Percentiles rank a stretch among this genome's conserved stretches.
These are phyloP conservation scores for Hyaloperonospora arabidopsidis DNA, from an alignment of 352 stramenopile species.

Conservation along the genomic window DNA sequence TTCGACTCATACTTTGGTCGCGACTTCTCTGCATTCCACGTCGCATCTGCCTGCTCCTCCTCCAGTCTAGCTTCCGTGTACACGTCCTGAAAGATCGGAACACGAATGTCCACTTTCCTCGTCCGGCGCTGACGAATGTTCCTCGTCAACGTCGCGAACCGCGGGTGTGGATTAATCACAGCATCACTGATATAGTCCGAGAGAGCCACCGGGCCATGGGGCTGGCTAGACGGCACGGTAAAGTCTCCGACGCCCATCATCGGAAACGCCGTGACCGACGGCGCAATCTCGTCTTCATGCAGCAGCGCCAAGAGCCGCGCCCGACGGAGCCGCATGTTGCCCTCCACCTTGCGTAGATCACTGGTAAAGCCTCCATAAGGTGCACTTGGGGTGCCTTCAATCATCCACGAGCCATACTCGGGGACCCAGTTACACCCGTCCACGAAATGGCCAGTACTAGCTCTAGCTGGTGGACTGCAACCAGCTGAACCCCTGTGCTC, in stretches of 20 bases:
- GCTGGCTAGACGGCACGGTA: slow-evolving; percentile 56
- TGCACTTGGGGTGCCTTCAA: slow-evolving; percentile 92
- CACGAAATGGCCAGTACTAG: slow-evolving; percentile 21
- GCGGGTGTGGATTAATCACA: slow-evolving; percentile 98
- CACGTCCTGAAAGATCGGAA: slow-evolving; percentile 79
- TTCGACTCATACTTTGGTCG: slow-evolving; percentile 74
- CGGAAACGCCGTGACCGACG: slow-evolving; percentile 94
- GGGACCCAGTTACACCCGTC: slow-evolving; percentile 97
- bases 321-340: slow-evolving; percentile 95
- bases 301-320: slow-evolving; percentile 92
- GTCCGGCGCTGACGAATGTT: slow-evolving; percentile 96
- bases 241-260: slow-evolving; percentile 94
- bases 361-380: slow-evolving; percentile 93
- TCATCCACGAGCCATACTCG: slow-evolving; percentile 99
- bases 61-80: slow-evolving; percentile 68
- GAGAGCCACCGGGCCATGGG: slow-evolving; percentile 76
- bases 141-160: slow-evolving; percentile 95
- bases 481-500: slow-evolving; percentile 15
- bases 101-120: slow-evolving; percentile 81
- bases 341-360: slow-evolving; percentile 94
- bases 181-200: slow-evolving; percentile 96
- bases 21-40: slow-evolving; percentile 74
- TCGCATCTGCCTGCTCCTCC: slow-evolving; percentile 44
- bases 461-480: slow-evolving; percentile 4
- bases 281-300: slow-evolving; percentile 92